Evolutionary conservation across 768 basidiomycete species (phyloP), one percentile per base, ranked within the genome.

Genomic region (Leucosporidium creatinivorum): DNA sequence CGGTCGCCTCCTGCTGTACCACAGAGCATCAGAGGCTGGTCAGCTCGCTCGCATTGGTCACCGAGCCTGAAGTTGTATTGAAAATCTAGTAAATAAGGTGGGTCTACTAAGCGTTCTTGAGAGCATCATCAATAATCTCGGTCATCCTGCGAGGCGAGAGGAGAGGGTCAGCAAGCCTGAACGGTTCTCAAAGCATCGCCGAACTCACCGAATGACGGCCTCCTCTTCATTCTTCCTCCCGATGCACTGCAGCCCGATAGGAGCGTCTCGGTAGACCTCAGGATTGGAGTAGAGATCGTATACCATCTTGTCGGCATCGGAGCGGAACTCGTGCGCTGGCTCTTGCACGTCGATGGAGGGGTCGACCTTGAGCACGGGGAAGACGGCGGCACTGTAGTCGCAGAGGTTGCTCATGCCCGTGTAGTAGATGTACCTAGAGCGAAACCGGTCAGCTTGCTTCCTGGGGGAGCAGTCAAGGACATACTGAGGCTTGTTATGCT

Each of bases 211-310:
- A 21, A 58, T 44, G 33, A 88, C 83, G 0, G 85, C 88, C 73
- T 90, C 89, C 73, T 90, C 89, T 73, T 89, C 89, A 65, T 85
- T 79, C 8, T 85, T 87, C 54, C 85, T 81, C 4, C 86, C 87
- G 13, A 89, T 80, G 12, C 89, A 75, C 76, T 90, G 89, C 36
- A 90, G 75, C 9, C 80, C 78, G 23, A 89, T 79, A 0, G 89
- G 88, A 0, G 84, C 85, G 64, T 84, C 82, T 63, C 76, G 77
- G 76, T 83, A 88, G 0, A 75, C 79, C 25, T 80, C 78, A 0
- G 87, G 86, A 26, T 85, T 79, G 73, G 88, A 72, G 88, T 86
- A 89, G 56, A 80, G 69, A 56, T 84, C 80, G 68, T 84, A 83
- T 61, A 81, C 80, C 3, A 64, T 68, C 75, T 81, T 78, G 75